Evolutionary conservation across 2,329 filamentous ascomycete genomes (phyloP).

Genomic region (Pseudogymnoascus sp.): DNA sequence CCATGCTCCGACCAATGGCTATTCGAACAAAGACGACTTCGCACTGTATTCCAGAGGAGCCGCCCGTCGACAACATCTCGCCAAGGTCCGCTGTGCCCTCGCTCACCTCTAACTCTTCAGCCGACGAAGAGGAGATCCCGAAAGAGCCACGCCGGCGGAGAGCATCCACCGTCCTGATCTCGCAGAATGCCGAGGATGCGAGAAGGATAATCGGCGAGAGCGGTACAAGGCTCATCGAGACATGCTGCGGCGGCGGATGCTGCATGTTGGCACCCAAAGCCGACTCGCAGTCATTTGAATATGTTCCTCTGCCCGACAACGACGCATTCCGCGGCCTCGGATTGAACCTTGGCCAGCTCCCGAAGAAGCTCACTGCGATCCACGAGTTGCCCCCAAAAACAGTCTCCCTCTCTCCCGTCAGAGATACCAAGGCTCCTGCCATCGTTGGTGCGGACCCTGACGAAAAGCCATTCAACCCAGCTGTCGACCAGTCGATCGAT

Average conservation of each 20-base stretch:
- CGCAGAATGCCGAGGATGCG: conserved; percentile 54
- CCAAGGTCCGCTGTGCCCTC: conserved; percentile 50
- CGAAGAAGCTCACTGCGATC: conserved; percentile 63
- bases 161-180: conserved; percentile 61
- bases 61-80: conserved; percentile 11
- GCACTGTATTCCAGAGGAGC: conserved; percentile 13
- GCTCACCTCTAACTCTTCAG: conserved; percentile 52
- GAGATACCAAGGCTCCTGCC: conserved; percentile 32
- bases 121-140: conserved; percentile 35
- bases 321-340: conserved; percentile 73
- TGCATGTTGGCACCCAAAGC: conserved; percentile 44
- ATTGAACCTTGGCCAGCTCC: conserved; percentile 68
- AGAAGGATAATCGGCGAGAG: conserved; percentile 57
- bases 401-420: conserved; percentile 58
- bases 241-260: conserved; percentile 58
- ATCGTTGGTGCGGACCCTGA: conserved; percentile 34
- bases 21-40: conserved; percentile 19
- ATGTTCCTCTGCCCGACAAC: conserved; percentile 62
- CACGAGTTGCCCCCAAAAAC: conserved; percentile 67
- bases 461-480: conserved; percentile 31
- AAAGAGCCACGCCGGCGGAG: conserved; percentile 46
- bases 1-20: conserved; percentile 22
- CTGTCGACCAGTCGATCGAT: conserved; percentile 21
- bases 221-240: conserved; percentile 51
- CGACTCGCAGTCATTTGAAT: conserved; percentile 43